Base-by-base conservation (phyloP, 2,329 filamentous ascomycete species). In the Macrophomina phaseolina region DNA sequence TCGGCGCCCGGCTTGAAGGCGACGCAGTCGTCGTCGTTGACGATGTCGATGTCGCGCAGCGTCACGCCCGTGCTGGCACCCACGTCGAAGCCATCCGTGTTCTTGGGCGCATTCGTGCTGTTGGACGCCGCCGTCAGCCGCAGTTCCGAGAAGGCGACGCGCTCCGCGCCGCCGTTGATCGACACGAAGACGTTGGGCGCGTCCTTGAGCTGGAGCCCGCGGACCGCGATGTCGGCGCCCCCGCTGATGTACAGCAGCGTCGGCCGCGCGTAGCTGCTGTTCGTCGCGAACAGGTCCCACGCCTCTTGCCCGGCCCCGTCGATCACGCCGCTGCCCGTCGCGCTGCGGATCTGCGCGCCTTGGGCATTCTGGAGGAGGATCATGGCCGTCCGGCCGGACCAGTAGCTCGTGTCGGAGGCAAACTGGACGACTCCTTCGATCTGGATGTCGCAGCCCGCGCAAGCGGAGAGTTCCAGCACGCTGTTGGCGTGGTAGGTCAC, bases 271-370 rank as follows among this genome's bases (percentile, higher is more conserved):
- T 80, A 82, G 36, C 70, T 75, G 34, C 69, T 77, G 66, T 83
- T 73, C 2, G 66, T 65, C 0, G 79, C 81, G 51, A 82, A 83
- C 5, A 70, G 69, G 49, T 84, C 81, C 67, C 73, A 78, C 67
- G 80, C 76, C 40, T 76, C 73, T 70, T 84, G 82, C 0, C 82
- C 82, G 69, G 81, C 83, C 2, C 81, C 82, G 69, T 84, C 82
- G 51, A 84, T 81, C 0, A 81, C 69, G 16, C 82, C 82, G 1
- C 69, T 72, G 5, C 78, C 80, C 0, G 76, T 80, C 2, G 79
- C 34, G 0, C 80, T 82, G 9, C 73, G 74, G n/a, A 84, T 76
- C 30, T 75, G 80, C 28, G 79, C 73, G 0, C 76, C 79, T 3
- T 71, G 75, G 40, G 82, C 77, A 9, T 74, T 72, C 12, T 76